Conservation (phyloP, 805 yeast genomes). For the Saccharomycopsis fibuligera region DNA sequence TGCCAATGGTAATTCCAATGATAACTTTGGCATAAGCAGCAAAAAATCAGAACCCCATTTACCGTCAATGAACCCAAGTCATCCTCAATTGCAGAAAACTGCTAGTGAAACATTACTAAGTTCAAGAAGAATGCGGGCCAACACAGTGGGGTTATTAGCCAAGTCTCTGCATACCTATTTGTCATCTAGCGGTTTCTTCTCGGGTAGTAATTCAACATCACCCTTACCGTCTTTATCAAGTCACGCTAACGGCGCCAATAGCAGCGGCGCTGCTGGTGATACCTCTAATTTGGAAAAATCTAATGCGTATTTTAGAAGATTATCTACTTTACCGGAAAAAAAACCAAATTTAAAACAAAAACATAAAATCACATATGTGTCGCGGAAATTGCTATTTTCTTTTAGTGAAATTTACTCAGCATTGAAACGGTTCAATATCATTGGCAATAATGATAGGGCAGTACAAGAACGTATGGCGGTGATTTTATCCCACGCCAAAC, state of each 20-base stretch:
- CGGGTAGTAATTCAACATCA: neutral
- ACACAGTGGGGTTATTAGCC: constrained; percentile 14
- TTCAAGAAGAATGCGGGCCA: constrained; percentile 9
- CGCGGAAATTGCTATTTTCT: constrained; percentile 39
- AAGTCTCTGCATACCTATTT: constrained; percentile 3
- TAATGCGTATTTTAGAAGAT: constrained; percentile 40
- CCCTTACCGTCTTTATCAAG: neutral
- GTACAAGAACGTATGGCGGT: constrained; percentile 4
- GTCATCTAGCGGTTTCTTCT: neutral
- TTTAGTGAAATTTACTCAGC: constrained; percentile 42
- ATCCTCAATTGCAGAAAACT: neutral
- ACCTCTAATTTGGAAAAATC: constrained; percentile 38
- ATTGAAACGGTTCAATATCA: constrained; percentile 34
- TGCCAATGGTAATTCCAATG: neutral
- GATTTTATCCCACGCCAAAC: constrained; percentile 29
- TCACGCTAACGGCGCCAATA: neutral
- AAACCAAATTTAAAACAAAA: constrained; percentile 22
- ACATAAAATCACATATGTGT: constrained; percentile 32
- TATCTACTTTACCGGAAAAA: constrained; percentile 35
- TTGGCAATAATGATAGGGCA: constrained; percentile 8
- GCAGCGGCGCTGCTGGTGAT: neutral
- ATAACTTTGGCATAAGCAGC: neutral
- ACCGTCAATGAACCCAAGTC: too few species aligned
- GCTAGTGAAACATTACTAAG: neutral
- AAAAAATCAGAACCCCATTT: neutral